These are phyloP conservation scores for Nicotiana paniculata DNA, from an alignment of 257 asterid species.

Conservation along the genomic window DNA sequence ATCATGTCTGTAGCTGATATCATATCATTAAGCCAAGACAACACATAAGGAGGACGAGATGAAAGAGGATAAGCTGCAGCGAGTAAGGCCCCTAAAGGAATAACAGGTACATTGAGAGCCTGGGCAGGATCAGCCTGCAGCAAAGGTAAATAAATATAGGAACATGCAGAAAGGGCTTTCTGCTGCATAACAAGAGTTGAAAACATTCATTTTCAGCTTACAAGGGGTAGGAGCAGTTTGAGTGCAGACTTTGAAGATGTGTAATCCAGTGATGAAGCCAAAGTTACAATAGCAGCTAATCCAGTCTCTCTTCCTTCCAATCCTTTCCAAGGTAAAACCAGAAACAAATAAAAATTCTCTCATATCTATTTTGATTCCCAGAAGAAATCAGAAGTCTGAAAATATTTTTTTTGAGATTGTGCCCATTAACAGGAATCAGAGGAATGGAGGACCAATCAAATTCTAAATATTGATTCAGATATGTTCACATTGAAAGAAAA, in stretches of 20 bases:
- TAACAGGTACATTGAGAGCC: slow-evolving; percentile 88
- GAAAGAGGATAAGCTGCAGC: slow-evolving; percentile 92
- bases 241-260: slow-evolving; percentile 78
- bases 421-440: neutral
- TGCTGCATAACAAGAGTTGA: neutral
- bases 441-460: neutral
- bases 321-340: slow-evolving; percentile 33
- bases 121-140: slow-evolving; percentile 98
- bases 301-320: slow-evolving; percentile 68
- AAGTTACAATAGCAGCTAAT: slow-evolving; percentile 79
- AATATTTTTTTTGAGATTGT: neutral
- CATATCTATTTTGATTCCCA: neutral
- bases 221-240: slow-evolving; percentile 78
- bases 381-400: neutral
- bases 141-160: neutral
- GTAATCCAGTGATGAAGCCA: slow-evolving; percentile 94
- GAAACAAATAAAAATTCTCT: neutral
- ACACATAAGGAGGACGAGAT: slow-evolving; percentile 81
- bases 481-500: neutral
- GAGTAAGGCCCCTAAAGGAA: slow-evolving; percentile 88
- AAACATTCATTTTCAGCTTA: slow-evolving; percentile 33
- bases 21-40: slow-evolving; percentile 82
- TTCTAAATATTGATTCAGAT: neutral
- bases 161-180: neutral
- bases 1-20: slow-evolving; percentile 96